Base-by-base conservation (phyloP, 768 basidiomycete genomes). In the Leccinellum rugosiceps region DNA sequence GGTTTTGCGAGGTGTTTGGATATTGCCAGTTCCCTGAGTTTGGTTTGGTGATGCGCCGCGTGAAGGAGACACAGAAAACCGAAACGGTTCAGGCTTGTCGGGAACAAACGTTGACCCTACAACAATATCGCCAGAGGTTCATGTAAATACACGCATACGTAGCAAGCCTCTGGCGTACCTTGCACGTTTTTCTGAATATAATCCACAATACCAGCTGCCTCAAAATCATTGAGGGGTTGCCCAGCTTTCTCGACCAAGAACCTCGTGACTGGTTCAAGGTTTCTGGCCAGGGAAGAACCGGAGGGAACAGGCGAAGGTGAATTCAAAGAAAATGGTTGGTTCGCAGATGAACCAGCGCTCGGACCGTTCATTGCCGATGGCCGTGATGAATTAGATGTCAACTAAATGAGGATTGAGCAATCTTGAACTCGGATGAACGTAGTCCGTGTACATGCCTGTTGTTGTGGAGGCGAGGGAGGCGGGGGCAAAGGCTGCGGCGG, bases 21-120 rank as follows among this genome's bases (percentile, higher is more conserved):
- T 25, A 38, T 55, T 54, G 31, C 56, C 56, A 25, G 19, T 49
- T 17, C 60, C 63, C 9, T 68, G 60, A 14, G 28, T 35, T 30
- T 47, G 58, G 32, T 30, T 66, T 19, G 76, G 62, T 1, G 73
- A 68, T n/a, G 65, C 57, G 50, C 63, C 57, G 38, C 74, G 71
- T 11, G 73, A 67, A 44, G 74, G 66, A 15, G 69, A 66, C 43
- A 76, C 78, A 4, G 83, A 80, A 71, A 88, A 88, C 35, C 85
- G 81, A 72, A 88, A 88, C 1, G 83, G 83, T 58, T 82, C 79
- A 23, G 73, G 73, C 60, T 75, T 75, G 55, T 80, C 76, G 47
- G 70, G 68, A 43, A 63, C 52, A 14, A 56, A 51, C 17, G 64
- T 57, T 50, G 72, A 46, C 55, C 68, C 68, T 68, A 61, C 17